Evolutionary conservation across 768 basidiomycete species (phyloP).

Genomic region (Rhodotorula toruloides): DNA sequence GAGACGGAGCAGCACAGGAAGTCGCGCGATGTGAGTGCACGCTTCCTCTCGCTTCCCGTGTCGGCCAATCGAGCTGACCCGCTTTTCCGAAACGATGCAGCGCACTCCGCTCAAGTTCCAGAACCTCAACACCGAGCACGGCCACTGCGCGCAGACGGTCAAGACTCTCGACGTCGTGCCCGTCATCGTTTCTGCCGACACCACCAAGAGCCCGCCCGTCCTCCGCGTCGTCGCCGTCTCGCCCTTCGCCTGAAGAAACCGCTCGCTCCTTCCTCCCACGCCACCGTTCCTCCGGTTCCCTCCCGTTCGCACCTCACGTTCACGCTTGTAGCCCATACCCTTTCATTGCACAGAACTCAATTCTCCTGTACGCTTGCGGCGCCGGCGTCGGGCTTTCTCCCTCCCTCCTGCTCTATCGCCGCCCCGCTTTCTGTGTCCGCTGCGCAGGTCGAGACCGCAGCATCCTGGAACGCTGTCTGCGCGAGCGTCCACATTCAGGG

Average conservation of each 20-base stretch:
- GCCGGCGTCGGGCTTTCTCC: no score
- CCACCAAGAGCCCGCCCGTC: conserved; percentile 49
- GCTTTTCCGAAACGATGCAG: conserved; percentile 9
- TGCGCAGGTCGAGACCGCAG: no score
- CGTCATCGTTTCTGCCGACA: conserved; percentile 27
- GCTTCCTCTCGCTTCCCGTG: neutral
- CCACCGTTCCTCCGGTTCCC: no score
- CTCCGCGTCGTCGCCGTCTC: conserved; percentile 97
- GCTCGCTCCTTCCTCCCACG: no score
- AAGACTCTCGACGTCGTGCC: conserved; percentile 24
- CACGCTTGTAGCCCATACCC: neutral
- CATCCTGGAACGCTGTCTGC: no score
- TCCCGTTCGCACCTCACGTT: neutral
- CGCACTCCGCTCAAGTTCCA: conserved; percentile 17
- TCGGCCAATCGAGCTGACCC: neutral
- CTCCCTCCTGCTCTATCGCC: no score
- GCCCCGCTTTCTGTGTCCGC: no score
- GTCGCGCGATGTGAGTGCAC: conserved; percentile 62
- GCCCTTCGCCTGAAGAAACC: conserved; percentile 55
- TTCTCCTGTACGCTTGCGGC: no score
- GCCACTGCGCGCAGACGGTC: conserved; percentile 23
- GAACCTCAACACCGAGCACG: conserved; percentile 16
- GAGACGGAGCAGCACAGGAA: conserved; percentile 64
- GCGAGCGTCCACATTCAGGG: no score
- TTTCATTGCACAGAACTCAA: no score